phyloP scores from a whole-genome alignment of 2,329 filamentous ascomycete genomes.

The Penicillium sp. region DNA sequence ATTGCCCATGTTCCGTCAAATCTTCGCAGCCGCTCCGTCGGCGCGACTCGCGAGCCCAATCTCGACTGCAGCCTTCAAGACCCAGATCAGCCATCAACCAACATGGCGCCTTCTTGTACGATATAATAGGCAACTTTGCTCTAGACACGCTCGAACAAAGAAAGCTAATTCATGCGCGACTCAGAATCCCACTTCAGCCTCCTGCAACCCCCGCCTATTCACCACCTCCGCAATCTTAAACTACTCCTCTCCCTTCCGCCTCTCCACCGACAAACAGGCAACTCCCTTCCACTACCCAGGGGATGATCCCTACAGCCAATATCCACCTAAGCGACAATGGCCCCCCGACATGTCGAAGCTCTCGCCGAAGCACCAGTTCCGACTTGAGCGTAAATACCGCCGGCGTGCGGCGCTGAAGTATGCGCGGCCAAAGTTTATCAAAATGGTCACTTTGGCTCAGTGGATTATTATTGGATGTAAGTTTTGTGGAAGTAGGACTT shows the following conservation, averaged over 20 bases:
- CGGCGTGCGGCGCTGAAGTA: slow-evolving; percentile 62
- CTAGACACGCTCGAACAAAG: not conserved
- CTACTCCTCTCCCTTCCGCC: slow-evolving; percentile 20
- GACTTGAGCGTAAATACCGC: slow-evolving; percentile 66
- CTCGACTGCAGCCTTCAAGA: slow-evolving; percentile 10
- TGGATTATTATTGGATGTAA: slow-evolving; percentile 55
- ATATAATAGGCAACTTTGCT: not conserved
- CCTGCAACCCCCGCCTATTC: slow-evolving; percentile 10
- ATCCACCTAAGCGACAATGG: slow-evolving; percentile 62
- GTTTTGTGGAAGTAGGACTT: slow-evolving; percentile 11
- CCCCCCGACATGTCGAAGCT: slow-evolving; percentile 64
- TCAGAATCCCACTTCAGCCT: not conserved
- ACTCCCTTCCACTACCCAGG: slow-evolving; percentile 10
- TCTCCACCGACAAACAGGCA: slow-evolving; percentile 22
- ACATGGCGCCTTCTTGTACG: slow-evolving; percentile 20
- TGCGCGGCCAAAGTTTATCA: slow-evolving; percentile 59
- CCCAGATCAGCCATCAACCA: slow-evolving; percentile 9
- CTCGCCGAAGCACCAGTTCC: slow-evolving; percentile 65
- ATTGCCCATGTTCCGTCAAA: slow-evolving; percentile 15
- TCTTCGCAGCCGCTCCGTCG: slow-evolving; percentile 13
- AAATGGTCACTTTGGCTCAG: slow-evolving; percentile 58
- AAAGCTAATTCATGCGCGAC: not conserved
- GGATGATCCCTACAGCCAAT: slow-evolving; percentile 55
- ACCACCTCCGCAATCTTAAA: slow-evolving; percentile 11
- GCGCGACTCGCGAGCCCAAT: slow-evolving; percentile 8